phyloP scores from a whole-genome alignment of 2,329 filamentous ascomycete species.

The Cercospora zeina region DNA sequence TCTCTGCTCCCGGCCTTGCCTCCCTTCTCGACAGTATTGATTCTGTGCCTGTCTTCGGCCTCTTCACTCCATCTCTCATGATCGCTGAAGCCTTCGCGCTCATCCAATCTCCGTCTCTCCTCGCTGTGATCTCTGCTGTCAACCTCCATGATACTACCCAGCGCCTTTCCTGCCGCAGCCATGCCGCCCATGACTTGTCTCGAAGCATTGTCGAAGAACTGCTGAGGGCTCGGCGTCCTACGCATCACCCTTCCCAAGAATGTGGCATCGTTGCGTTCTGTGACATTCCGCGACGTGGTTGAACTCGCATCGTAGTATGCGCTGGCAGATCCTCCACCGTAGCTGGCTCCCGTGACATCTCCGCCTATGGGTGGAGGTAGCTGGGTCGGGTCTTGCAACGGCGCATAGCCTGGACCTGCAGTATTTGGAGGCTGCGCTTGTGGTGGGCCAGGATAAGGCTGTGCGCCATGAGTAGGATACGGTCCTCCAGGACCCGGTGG shows the following conservation, averaged over 20 bases:
- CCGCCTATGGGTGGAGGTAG: conserved; percentile 32
- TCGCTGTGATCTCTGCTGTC: conserved; percentile 67
- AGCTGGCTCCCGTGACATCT: conserved; percentile 21
- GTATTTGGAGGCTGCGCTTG: conserved; percentile 14
- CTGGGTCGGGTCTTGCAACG: conserved; percentile 31
- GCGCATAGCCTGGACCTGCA: conserved; percentile 21
- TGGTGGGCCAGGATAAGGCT: conserved; percentile 32
- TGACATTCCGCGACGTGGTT: conserved; percentile 21
- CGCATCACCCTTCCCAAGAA: conserved; percentile 65
- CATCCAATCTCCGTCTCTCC: conserved; percentile 30
- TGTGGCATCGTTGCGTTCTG: conserved; percentile 28
- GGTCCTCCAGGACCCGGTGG: conserved; percentile 31
- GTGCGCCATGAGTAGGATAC: conserved; percentile 31
- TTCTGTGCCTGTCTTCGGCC: conserved; percentile 62
- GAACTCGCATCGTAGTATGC: conserved; percentile 32
- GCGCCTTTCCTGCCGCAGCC: conserved; percentile 76
- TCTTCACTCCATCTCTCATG: conserved; percentile 93
- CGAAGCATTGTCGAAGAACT: conserved; percentile 80
- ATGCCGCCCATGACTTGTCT: conserved; percentile 79
- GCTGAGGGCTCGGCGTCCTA: conserved; percentile 81
- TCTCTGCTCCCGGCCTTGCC: conserved; percentile 24
- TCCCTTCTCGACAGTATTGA: conserved; percentile 31
- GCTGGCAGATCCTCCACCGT: conserved; percentile 35
- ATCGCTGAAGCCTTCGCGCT: conserved; percentile 54
- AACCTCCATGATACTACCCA: conserved; percentile 83